These are phyloP conservation scores for Alternaria sp. DNA, from an alignment of 2,329 filamentous ascomycete species.

Conservation along the genomic window DNA sequence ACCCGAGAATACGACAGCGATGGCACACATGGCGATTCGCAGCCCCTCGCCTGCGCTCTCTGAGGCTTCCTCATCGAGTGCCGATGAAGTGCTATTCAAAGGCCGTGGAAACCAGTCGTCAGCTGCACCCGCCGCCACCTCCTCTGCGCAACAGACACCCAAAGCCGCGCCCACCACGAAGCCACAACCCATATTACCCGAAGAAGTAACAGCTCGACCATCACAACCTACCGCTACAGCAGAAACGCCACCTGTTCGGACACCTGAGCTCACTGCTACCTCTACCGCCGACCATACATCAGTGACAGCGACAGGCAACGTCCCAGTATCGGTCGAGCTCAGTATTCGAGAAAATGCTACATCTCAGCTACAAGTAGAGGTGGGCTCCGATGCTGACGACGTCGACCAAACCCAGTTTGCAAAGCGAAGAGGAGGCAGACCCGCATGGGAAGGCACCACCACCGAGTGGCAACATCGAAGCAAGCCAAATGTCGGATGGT, in stretches of 20 bases:
- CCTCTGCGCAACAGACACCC: neutral
- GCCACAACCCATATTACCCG: conserved; percentile 1
- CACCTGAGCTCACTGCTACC: conserved; percentile 7
- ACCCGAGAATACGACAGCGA: conserved; percentile 35
- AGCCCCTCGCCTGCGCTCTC: conserved; percentile 49
- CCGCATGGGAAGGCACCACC: conserved; percentile 43
- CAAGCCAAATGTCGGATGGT: conserved; percentile 50
- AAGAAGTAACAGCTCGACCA: neutral
- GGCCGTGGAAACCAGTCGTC: conserved; percentile 35
- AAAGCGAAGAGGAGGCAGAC: conserved; percentile 38
- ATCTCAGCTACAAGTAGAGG: conserved; percentile 11
- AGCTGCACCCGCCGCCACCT: conserved; percentile 9
- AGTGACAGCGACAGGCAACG: neutral
- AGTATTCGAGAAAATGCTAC: conserved; percentile 20
- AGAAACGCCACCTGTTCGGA: neutral
- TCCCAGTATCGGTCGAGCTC: conserved; percentile 14
- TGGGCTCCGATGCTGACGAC: conserved; percentile 36
- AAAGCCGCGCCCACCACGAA: conserved; percentile 1
- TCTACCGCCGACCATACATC: conserved; percentile 13
- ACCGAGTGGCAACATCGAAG: conserved; percentile 47
- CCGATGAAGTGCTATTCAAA: conserved; percentile 69
- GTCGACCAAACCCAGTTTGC: conserved; percentile 36
- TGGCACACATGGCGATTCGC: conserved; percentile 48
- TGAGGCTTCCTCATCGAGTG: conserved; percentile 31
- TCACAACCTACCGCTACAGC: neutral